Evolutionary conservation across 2,329 filamentous ascomycete species (phyloP).

Genomic region (Pseudogymnoascus sp.): DNA sequence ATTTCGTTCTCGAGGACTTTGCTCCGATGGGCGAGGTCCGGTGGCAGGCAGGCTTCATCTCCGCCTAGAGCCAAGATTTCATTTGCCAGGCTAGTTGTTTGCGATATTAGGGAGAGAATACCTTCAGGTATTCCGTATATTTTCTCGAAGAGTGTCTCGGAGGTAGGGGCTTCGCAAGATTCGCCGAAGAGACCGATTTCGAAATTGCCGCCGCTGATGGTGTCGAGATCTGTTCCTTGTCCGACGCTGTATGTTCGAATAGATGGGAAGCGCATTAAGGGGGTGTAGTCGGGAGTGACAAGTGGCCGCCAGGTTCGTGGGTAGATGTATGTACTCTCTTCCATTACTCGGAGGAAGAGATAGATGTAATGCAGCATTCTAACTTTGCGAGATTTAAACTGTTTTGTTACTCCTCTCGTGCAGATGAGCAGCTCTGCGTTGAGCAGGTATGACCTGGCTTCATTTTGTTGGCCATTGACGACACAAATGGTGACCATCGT

Average conservation of each 20-base stretch:
- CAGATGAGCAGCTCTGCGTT: slow-evolving; percentile 35
- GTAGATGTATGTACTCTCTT: slow-evolving; percentile 30
- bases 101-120: neutral
- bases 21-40: too few relatives aligned
- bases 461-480: slow-evolving; percentile 28
- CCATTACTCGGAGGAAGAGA: slow-evolving; percentile 34
- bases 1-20: too few relatives aligned
- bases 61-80: neutral
- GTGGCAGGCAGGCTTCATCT: too few relatives aligned
- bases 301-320: neutral
- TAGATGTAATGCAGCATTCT: slow-evolving; percentile 37
- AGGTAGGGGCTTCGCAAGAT: neutral
- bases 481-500: slow-evolving; percentile 32
- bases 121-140: slow-evolving; percentile 2
- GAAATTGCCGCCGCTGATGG: neutral
- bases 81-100: neutral
- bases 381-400: slow-evolving; percentile 32
- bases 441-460: slow-evolving; percentile 33
- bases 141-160: neutral
- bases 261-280: neutral
- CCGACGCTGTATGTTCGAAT: neutral
- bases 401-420: slow-evolving; percentile 33
- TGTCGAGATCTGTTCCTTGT: too few relatives aligned
- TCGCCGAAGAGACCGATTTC: neutral
- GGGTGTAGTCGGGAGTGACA: neutral